Conservation (phyloP, 2,329 filamentous ascomycete species). For the Zasmidium angulare region DNA sequence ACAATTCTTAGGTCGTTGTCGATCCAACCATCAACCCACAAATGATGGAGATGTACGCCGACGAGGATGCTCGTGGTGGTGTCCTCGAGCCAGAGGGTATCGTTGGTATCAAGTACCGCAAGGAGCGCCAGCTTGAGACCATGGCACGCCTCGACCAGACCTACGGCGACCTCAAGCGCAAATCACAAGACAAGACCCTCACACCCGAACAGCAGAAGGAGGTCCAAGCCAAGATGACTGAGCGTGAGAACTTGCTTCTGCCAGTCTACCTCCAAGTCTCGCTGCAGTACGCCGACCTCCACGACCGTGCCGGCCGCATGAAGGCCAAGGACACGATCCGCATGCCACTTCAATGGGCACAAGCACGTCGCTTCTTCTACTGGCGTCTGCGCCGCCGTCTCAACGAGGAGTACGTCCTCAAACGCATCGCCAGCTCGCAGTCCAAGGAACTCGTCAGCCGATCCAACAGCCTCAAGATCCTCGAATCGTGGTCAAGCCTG, state of each 20-base stretch:
- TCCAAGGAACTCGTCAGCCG: slow-evolving; percentile 45
- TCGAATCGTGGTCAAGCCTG: slow-evolving; percentile 81
- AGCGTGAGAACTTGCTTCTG: slow-evolving; percentile 82
- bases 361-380: slow-evolving; percentile 97
- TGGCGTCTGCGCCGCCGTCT: slow-evolving; percentile 96
- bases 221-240: slow-evolving; percentile 80
- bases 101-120: slow-evolving; percentile 97
- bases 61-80: slow-evolving; percentile 91
- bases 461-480: slow-evolving; percentile 63
- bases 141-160: slow-evolving; percentile 89
- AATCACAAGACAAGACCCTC: slow-evolving; percentile 66
- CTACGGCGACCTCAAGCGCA: slow-evolving; percentile 81
- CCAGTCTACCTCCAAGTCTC: slow-evolving; percentile 94
- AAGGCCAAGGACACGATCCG: slow-evolving; percentile 95
- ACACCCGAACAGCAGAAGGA: slow-evolving; percentile 71
- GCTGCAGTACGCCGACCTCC: slow-evolving; percentile 94
- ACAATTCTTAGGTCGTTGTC: slow-evolving; percentile 70
- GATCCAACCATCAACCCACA: slow-evolving; percentile 97
- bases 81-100: slow-evolving; percentile 98
- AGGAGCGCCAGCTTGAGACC: slow-evolving; percentile 93
- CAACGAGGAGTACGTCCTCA: slow-evolving; percentile 96
- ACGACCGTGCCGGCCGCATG: slow-evolving; percentile 97
- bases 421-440: slow-evolving; percentile 67
- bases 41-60: slow-evolving; percentile 99
- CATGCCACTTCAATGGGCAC: slow-evolving; percentile 77